Conservation (phyloP, 768 basidiomycete genomes). For the Calocybe cyanea region DNA sequence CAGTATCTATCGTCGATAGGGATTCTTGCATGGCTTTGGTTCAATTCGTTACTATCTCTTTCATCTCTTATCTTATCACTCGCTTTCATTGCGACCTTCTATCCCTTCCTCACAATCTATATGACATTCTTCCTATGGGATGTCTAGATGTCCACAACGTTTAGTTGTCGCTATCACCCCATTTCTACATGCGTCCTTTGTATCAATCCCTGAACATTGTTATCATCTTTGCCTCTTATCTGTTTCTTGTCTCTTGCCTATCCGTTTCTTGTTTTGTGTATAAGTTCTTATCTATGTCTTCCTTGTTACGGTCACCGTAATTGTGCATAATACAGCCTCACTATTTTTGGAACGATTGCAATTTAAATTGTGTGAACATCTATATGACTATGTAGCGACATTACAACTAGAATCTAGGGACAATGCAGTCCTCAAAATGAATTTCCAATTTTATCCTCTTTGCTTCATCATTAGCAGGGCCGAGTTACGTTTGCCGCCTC, state of each 20-base stretch:
- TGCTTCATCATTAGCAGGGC: no score
- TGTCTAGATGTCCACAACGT: slow-evolving; percentile 6
- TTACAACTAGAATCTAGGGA: no score
- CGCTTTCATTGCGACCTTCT: slow-evolving; percentile 4
- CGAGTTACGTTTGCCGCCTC: no score
- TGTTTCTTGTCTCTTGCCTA: background rate
- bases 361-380: slow-evolving; percentile 5
- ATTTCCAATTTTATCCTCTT: no score
- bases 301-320: no score
- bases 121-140: slow-evolving; percentile 11
- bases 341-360: no score
- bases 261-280: slow-evolving; percentile 8
- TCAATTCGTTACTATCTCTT: no score
- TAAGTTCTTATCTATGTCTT: no score
- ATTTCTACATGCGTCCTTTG: background rate
- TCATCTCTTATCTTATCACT: background rate
- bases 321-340: no score
- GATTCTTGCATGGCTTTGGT: no score
- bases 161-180: slow-evolving; percentile 7
- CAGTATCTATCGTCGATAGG: slow-evolving; percentile 4
- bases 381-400: no score
- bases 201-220: slow-evolving; percentile 5
- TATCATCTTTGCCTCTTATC: slow-evolving; percentile 12
- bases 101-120: slow-evolving; percentile 3
- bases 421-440: no score